Percentiles rank a stretch among this genome's conserved stretches.
Evolutionary conservation across 2,329 filamentous ascomycete genomes (phyloP).

Genomic region (Fusarium sp.): DNA sequence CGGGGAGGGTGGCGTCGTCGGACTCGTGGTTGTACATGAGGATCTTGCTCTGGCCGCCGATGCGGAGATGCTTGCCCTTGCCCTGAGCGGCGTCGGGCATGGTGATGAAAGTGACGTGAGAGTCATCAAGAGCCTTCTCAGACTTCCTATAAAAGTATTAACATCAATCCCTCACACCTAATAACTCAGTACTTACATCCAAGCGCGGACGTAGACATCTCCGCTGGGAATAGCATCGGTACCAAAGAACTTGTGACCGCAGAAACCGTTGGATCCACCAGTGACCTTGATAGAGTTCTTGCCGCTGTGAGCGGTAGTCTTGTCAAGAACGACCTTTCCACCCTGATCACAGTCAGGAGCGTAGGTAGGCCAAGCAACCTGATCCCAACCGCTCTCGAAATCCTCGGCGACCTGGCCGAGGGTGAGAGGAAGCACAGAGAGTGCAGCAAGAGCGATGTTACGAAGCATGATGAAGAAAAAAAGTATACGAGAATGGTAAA

Average conservation of each 20-base stretch:
- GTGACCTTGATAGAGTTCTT: conserved; percentile 66
- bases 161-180: accelerated
- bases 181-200: conserved; percentile 58
- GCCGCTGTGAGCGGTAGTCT: conserved; percentile 65
- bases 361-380: conserved; percentile 68
- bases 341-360: conserved; percentile 70
- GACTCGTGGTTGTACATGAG: conserved; percentile 74
- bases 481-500: too few species aligned
- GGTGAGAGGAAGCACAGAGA: conserved; percentile 60
- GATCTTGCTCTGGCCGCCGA: conserved; percentile 70
- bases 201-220: conserved; percentile 68
- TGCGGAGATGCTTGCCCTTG: conserved; percentile 69
- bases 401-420: conserved; percentile 65
- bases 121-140: conserved; percentile 66
- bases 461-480: conserved; percentile 49
- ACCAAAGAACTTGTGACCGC: conserved; percentile 71
- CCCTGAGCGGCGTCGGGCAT: conserved; percentile 70
- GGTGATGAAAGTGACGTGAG: conserved; percentile 72
- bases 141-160: conserved; percentile 58
- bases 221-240: conserved; percentile 66
- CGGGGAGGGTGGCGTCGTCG: conserved; percentile 71
- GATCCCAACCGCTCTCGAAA: conserved; percentile 69
- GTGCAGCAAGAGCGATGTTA: conserved; percentile 57
- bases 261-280: conserved; percentile 63
- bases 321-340: conserved; percentile 67